Evolutionary conservation across 1,139 yeast species (phyloP), one percentile per base, ranked within the genome.

Genomic region (Yamadazyma kanchanaburiensis): DNA sequence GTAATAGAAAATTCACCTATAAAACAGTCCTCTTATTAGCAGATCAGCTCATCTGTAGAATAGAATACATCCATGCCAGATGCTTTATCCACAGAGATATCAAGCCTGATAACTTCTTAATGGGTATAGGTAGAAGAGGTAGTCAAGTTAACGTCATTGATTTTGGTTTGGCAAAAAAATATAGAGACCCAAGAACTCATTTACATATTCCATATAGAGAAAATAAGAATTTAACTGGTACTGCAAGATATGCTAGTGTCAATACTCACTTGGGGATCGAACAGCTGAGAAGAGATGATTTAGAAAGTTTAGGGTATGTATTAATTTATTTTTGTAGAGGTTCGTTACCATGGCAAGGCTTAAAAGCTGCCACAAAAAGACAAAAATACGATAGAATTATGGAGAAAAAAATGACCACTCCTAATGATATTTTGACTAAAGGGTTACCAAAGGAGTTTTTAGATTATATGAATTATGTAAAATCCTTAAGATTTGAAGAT

Each of bases 321-420:
- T 77, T 91, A 52, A 87, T 91, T 49, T 91, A 91, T 63, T 91
- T 91, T 57, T 80, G 95, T 58, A 78, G 96, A 41, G 98, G 98
- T 23, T 85, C 94, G 14, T 70, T 91, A 52, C 98, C 98, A 32
- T 91, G 98, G 98, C 98, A 91, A 64, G 98, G 98, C 10, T 76
- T 91, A 49, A 88, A 88, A 58, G 98, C 98, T 20, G 94, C 91
- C 26, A 88, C 97, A 12, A 91, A 91, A 67, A 82, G 95, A 60
- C 97, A 91, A 59, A 91, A 91, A 63, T 91, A 91, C 60, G 96
- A 89, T 60, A 76, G 96, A 41, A 91, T 91, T 51, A 82, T 89
- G 87, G 97, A 91, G 57, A 87, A 87, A 71, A 91, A 91, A 60
- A 81, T 91, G 81, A 80, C 94, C 28, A 87, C 95, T 7, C 86